Base-by-base conservation (phyloP, 179 eudicot genomes). In the Gypsophila paniculata region DNA sequence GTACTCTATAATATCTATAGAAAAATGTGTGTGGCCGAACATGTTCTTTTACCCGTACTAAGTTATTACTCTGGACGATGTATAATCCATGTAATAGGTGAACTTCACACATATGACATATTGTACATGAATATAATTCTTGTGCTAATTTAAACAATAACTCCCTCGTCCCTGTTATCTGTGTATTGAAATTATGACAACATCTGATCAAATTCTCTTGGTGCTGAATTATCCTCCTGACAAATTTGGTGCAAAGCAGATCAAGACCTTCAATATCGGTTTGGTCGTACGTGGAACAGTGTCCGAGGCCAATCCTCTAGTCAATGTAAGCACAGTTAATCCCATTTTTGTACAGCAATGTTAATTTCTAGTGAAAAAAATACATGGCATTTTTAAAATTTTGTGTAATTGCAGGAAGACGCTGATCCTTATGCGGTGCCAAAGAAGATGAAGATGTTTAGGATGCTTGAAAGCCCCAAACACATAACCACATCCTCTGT, bases 231-330 rank as follows among this genome's bases (percentile, higher is more conserved):
- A 62, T 32, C 8, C 46, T 58, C 71, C 26, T 26, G 2, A 8
- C 1, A 25, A 44, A 14, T 13, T 10, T 38, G 14, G 48, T 52
- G 73, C 69, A 21, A 42, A 38, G 38, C 81, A 93, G 98, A 85
- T 93, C 25, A 89, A 82, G 36, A 93, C 98, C 74, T 94, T 94
- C 85, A 94, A 94, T 79, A 89, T 94, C 62, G 86, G 94, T 72
- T 66, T 88, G 82, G 93, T 94, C 25, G 94, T 89, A 25, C 96
- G 75, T 61, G 99, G 99, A 79, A 89, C 97, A 25, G 82, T 89
- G 69, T 84, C 97, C 9, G 99, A 94, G 88, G 77, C 82, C 74
- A 86, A 84, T 82, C 80, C 81, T 80, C 57, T 76, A 3, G 49
- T 72, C 42, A 72, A 81, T 70, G 98, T 93, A 85, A 93, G 96